Evolutionary conservation across 805 yeast species (phyloP).

Genomic region (Metschnikowia continentalis): DNA sequence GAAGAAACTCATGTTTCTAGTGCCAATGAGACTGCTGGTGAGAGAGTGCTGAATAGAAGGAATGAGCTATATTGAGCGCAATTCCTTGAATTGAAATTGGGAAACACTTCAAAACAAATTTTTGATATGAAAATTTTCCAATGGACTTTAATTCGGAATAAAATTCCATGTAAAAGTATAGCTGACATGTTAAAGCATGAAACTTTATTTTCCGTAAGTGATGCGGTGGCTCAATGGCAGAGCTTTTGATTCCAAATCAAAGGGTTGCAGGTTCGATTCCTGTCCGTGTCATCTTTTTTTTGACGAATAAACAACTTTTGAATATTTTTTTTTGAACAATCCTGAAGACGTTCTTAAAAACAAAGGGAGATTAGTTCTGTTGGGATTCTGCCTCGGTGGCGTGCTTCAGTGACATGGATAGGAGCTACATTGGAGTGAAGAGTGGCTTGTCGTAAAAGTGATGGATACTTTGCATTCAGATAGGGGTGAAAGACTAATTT

Average conservation of each 20-base stretch:
- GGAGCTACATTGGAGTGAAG: not conserved
- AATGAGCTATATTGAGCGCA: not conserved
- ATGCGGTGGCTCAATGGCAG: constrained; percentile 25
- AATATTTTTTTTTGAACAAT: no score
- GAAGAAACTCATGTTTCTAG: not conserved
- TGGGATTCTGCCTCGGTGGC: no score
- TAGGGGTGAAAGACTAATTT: constrained; percentile 25
- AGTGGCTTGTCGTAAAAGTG: constrained; percentile 2
- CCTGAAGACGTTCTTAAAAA: no score
- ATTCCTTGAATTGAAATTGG: not conserved
- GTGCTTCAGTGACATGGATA: not conserved
- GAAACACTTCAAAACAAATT: not conserved
- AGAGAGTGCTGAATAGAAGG: not conserved
- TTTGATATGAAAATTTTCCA: no score
- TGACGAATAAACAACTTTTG: not conserved
- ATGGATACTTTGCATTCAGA: constrained; percentile 16
- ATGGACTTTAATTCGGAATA: no score
- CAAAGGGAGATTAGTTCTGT: no score
- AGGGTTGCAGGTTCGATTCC: constrained; percentile 25
- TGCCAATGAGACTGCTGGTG: not conserved
- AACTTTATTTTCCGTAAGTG: not conserved
- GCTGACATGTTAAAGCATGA: not conserved
- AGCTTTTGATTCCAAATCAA: constrained; percentile 24
- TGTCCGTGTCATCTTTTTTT: constrained; percentile 20
- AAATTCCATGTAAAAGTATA: no score